Base-by-base conservation (phyloP, 345 rosid species). In the Syzygium oleosum region DNA sequence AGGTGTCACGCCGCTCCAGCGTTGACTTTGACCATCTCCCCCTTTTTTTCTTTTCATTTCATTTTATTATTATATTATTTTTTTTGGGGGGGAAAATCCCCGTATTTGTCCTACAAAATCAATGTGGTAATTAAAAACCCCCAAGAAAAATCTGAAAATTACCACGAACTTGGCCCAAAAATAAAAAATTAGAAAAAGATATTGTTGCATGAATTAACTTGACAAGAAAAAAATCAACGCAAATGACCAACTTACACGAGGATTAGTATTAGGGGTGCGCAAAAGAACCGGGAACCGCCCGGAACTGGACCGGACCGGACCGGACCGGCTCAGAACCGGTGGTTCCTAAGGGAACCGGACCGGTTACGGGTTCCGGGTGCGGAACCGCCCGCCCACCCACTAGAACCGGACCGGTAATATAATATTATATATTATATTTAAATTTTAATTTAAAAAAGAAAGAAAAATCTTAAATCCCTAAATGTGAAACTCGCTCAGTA, bases 231-330 rank as follows among this genome's bases (percentile, higher is more conserved):
- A 12, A 25, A 27, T 6, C 12, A 10, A 58, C 7, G 46, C 46
- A 6, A 43, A 43, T 43, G 63, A 9, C 63, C n/a, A 4, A 58
- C 11, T 23, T 58, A 58, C 4, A n/a, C 10, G 25, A 58, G 29
- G n/a, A 23, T 56, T 4, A 56, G 25, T 23, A 58, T 5, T 5
- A 43, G 46, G 46, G 46, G 46, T 5, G 46, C 6, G 46, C 46
- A 6, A 43, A 43, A 43, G 46, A 43, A 43, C 5, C 7, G 46
- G 7, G 46, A 43, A 43, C 1, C 46, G 46, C 46, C 7, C 46
- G 46, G 46, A 43, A n/a, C n/a, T n/a, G n/a, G n/a, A n/a, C n/a
- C n/a, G n/a, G n/a, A 43, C 1, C 46, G 0, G 7, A 1, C 1
- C 7, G 4, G 7, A 43, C 1, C 46, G 46, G 46, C 6, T 7